Conservation (phyloP, 768 basidiomycete genomes). For the Mycena galericulata region DNA sequence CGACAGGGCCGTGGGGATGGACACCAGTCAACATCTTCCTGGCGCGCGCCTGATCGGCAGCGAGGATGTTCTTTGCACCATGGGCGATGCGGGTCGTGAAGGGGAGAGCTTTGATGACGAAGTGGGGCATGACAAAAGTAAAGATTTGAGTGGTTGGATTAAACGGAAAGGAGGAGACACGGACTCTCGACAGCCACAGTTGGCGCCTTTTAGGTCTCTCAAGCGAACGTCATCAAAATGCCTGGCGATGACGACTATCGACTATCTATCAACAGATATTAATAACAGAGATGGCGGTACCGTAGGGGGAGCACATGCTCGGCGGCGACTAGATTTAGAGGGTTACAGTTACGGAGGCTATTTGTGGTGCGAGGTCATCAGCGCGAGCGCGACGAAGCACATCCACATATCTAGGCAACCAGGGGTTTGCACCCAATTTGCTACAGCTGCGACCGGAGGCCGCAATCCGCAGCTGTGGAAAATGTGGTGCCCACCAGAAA, state of each 20-base stretch:
- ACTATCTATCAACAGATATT: not conserved
- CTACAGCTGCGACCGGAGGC: too few relatives aligned
- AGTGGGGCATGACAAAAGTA: constrained; percentile 48
- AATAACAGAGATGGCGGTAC: not conserved
- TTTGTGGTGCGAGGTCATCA: not conserved
- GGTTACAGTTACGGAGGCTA: not conserved
- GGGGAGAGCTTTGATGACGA: constrained; percentile 53
- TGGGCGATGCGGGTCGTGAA: constrained; percentile 59
- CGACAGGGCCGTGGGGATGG: constrained; percentile 65
- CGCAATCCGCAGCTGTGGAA: too few relatives aligned
- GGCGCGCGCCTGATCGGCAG: constrained; percentile 66
- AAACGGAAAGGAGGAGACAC: not conserved
- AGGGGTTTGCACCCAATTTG: not conserved
- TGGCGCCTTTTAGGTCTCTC: not conserved
- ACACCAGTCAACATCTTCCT: constrained; percentile 65
- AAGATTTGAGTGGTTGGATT: constrained; percentile 12
- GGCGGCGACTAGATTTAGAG: constrained; percentile 3
- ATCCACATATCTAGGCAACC: constrained; percentile 2
- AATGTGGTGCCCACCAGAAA: too few relatives aligned
- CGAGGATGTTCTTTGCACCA: constrained; percentile 62
- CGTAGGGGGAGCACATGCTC: not conserved
- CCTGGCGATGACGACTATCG: not conserved
- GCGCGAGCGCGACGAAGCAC: not conserved
- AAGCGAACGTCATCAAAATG: not conserved
- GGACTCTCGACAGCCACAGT: too few relatives aligned